Evolutionary conservation across 2,329 filamentous ascomycete species (phyloP).

Genomic region (Claviceps digitariae): DNA sequence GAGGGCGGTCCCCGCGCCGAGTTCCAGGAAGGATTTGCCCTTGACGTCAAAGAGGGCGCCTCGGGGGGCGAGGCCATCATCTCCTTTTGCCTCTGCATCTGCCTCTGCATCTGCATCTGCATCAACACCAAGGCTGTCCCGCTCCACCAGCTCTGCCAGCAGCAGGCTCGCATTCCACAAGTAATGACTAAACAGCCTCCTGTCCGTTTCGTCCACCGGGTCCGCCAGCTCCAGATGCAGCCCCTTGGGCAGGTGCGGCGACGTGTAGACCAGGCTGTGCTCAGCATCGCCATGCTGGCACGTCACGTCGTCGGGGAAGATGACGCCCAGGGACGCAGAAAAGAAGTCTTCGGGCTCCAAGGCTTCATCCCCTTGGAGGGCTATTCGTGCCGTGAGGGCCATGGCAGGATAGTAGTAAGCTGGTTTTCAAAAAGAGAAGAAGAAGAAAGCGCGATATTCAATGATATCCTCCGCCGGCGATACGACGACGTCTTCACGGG

Average conservation of each 20-base stretch:
- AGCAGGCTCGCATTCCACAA: constrained; percentile 84
- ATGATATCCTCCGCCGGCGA: too few species aligned
- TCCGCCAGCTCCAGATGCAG: constrained; percentile 32
- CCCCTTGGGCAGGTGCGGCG: constrained; percentile 32
- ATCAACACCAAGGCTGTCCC: constrained; percentile 14
- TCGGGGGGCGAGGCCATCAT: too few species aligned
- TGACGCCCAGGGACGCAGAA: constrained; percentile 41
- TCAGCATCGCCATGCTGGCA: constrained; percentile 52
- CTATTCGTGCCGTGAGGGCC: constrained; percentile 27
- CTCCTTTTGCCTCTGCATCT: constrained; percentile 13
- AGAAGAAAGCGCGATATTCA: too few species aligned
- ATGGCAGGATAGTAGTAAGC: constrained; percentile 22
- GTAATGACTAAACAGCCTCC: constrained; percentile 57
- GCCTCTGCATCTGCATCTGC: background rate
- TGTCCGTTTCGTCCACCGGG: constrained; percentile 36
- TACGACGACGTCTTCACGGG: too few species aligned
- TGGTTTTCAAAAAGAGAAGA: background rate
- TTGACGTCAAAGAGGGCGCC: constrained; percentile 40
- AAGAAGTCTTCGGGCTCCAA: constrained; percentile 45
- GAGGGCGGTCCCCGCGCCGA: constrained; percentile 78
- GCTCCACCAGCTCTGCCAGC: constrained; percentile 65
- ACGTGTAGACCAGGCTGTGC: constrained; percentile 45
- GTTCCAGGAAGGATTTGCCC: constrained; percentile 64
- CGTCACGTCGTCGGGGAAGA: constrained; percentile 55
- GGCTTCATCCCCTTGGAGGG: constrained; percentile 12